These are phyloP conservation scores for Erysimum cheiri DNA, from an alignment of 441 rosid species.

Conservation along the genomic window DNA sequence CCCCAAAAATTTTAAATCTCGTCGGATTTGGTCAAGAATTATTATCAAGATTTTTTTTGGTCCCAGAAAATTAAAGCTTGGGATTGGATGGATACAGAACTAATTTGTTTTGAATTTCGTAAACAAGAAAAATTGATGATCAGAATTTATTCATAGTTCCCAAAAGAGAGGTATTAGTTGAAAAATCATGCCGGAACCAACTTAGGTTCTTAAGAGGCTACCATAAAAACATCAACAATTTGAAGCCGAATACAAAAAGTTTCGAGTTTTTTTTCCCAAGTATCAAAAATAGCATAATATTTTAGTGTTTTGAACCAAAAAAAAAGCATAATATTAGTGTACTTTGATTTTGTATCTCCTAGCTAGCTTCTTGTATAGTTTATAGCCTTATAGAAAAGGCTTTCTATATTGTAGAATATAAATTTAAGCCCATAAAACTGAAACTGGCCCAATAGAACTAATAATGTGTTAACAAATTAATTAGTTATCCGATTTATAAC, in stretches of 20 bases:
- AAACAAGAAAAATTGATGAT: neutral
- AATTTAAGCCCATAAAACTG: conserved; percentile 2
- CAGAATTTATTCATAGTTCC: neutral
- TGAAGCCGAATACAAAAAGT: neutral
- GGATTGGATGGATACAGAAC: neutral
- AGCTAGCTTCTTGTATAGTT: neutral
- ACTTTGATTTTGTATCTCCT: neutral
- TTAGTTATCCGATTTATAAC: neutral
- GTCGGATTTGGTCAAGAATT: neutral
- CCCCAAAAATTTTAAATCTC: neutral
- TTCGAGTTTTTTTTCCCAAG: neutral
- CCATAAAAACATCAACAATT: neutral
- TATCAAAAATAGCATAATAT: too few species aligned
- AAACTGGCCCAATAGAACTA: neutral
- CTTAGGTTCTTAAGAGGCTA: neutral
- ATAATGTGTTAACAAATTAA: neutral
- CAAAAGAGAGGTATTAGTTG: neutral
- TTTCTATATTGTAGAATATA: neutral
- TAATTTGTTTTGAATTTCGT: neutral
- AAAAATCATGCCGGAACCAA: neutral
- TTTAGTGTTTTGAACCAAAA: too few species aligned
- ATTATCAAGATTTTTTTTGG: neutral
- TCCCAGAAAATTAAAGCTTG: neutral
- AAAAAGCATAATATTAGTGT: conserved; percentile 17
- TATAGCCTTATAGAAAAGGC: neutral